Evolutionary conservation across 352 stramenopile genomes (phyloP).

Genomic region (Phytophthora ohioensis): DNA sequence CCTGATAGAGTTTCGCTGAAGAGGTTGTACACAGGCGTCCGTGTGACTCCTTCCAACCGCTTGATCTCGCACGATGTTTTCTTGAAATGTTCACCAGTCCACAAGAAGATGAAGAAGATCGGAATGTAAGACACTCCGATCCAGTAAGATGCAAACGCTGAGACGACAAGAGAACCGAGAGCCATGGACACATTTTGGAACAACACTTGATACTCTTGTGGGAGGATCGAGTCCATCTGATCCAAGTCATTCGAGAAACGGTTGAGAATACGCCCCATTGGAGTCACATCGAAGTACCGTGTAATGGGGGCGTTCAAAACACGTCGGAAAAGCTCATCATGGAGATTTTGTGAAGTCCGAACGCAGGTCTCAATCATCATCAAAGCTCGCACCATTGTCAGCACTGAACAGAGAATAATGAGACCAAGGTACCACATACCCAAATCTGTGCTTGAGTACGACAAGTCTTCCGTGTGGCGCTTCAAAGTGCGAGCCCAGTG

Average conservation of each 20-base stretch:
- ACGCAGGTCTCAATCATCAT: slow-evolving; percentile 49
- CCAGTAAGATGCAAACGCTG: slow-evolving; percentile 43
- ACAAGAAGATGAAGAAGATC: slow-evolving; percentile 58
- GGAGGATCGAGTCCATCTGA: slow-evolving; percentile 55
- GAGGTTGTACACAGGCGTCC: slow-evolving; percentile 92
- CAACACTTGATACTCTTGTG: slow-evolving; percentile 49
- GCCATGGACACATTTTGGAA: slow-evolving; percentile 26
- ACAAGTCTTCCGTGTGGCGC: not conserved
- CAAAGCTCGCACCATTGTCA: slow-evolving; percentile 37
- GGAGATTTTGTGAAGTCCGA: slow-evolving; percentile 41
- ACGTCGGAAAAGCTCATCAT: slow-evolving; percentile 53
- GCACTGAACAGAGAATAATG: slow-evolving; percentile 36
- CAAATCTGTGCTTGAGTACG: slow-evolving; percentile 42
- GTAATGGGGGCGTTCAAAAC: slow-evolving; percentile 58
- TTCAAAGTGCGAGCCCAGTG: slow-evolving; percentile 27
- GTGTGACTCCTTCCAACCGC: slow-evolving; percentile 91
- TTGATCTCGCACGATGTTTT: slow-evolving; percentile 88
- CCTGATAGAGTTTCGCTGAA: slow-evolving; percentile 93
- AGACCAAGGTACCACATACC: slow-evolving; percentile 54
- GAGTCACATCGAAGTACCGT: slow-evolving; percentile 65
- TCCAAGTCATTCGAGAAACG: slow-evolving; percentile 54
- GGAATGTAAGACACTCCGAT: slow-evolving; percentile 67
- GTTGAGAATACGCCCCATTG: slow-evolving; percentile 63
- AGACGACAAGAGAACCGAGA: slow-evolving; percentile 44
- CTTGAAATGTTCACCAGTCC: slow-evolving; percentile 89